Conservation (phyloP, 2,329 filamentous ascomycete species). For the Huntiella decipiens region DNA sequence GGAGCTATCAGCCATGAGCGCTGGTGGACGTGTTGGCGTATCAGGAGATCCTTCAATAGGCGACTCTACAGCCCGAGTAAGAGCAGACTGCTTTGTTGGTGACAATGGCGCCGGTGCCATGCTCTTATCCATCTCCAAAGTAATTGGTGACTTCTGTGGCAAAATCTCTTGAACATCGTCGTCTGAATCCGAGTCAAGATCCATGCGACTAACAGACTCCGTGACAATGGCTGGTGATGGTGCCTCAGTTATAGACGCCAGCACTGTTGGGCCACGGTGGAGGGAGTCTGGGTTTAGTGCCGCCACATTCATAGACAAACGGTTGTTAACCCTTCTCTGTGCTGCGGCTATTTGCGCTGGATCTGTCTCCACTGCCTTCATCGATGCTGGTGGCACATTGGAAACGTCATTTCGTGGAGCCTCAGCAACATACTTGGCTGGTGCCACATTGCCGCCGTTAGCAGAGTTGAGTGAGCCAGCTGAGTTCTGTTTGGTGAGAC, state of each 20-base stretch:
- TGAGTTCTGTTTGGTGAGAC: constrained; percentile 50
- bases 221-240: constrained; percentile 21
- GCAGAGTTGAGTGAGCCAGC: constrained; percentile 25
- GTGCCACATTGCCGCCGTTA: background rate
- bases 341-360: constrained; percentile 18
- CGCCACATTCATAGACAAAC: constrained; percentile 5
- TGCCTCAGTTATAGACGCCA: constrained; percentile 6
- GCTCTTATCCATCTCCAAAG: background rate
- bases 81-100: background rate
- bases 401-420: constrained; percentile 32
- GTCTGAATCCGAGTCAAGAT: constrained; percentile 49
- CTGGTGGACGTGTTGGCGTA: constrained; percentile 36
- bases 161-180: constrained; percentile 22
- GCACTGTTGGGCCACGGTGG: background rate
- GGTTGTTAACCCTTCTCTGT: constrained; percentile 4
- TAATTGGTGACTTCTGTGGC: constrained; percentile 1
- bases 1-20: constrained; percentile 50
- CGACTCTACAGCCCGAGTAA: constrained; percentile 33
- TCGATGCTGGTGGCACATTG: constrained; percentile 35
- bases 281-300: background rate
- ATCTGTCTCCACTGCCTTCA: constrained; percentile 40
- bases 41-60: constrained; percentile 40
- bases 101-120: constrained; percentile 22
- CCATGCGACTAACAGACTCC: constrained; percentile 39
- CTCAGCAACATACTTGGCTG: constrained; percentile 15